Base-by-base conservation (phyloP, 352 stramenopile species). In the Phytophthora pisi region DNA sequence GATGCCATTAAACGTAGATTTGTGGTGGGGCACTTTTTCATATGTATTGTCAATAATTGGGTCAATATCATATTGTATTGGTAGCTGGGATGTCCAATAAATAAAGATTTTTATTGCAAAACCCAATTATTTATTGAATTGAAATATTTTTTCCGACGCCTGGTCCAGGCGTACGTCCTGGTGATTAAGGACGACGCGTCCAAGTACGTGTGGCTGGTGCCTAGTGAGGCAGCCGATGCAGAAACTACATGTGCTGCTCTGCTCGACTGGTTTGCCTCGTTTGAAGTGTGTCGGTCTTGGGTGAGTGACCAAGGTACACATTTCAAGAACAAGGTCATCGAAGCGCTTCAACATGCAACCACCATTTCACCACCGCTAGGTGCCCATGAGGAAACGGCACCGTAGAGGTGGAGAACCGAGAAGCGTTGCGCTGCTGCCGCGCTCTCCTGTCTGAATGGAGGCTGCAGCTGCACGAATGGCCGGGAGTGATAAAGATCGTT, bases 231-330 rank as follows among this genome's bases (percentile, higher is more conserved):
- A 18, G 38, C 38, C 5, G 38, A 45, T 18, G 38, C 38, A 13
- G 38, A 45, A 13, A 45, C 38, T 18, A 45, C 5, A 13, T 58
- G 45, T 13, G 18, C 7, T 18, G 10, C 5, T 28, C 51, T 59
- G 1, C 20, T 64, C n/a, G 50, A 57, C 10, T 69, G 62, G 36
- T 59, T 64, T 15, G 26, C 43, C 9, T n/a, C 26, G 8, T 64
- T 63, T 50, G 62, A 45, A 0, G 54, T 57, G 2, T 64, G 62
- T 42, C 46, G 38, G 3, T 31, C 58, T 8, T 77, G 72, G 75
- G 63, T 78, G 0, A 69, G 56, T 0, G 75, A 81, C 15, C 42
- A 58, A 6, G 38, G 38, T 0, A 20, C 38, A 45, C 38, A 45
- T 13, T 45, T 45, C 38, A 45, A 7, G 38, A 45, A 45, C 38